phyloP scores from a whole-genome alignment of 441 rosid species.

The Lepidium campestre region DNA sequence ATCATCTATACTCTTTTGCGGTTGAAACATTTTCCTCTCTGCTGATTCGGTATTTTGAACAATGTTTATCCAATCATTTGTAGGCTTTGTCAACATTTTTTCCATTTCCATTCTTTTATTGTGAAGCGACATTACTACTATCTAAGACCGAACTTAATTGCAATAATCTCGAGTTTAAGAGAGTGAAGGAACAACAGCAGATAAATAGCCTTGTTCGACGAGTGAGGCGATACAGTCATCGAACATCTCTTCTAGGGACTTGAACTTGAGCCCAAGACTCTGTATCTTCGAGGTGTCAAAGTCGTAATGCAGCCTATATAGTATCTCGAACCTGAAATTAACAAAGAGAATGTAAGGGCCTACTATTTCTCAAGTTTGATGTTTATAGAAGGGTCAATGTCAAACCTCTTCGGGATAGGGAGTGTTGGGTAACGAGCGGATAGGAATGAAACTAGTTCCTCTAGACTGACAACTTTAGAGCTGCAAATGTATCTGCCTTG shows the following conservation, averaged over 20 bases:
- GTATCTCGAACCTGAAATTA: conserved; percentile 47
- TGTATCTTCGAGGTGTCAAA: conserved; percentile 52
- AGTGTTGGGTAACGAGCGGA: conserved; percentile 56
- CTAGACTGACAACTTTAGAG: conserved; percentile 46
- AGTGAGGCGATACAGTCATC: conserved; percentile 68
- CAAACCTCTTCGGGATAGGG: conserved; percentile 51
- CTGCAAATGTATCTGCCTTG: conserved; percentile 60
- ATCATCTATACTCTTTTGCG: background rate
- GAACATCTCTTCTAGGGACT: conserved; percentile 63
- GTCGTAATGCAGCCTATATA: conserved; percentile 51
- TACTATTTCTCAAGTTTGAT: background rate
- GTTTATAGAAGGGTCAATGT: background rate
- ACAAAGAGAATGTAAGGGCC: background rate
- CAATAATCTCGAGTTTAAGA: background rate
- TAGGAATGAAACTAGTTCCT: conserved; percentile 46
- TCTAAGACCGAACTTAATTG: background rate
- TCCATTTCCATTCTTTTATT: background rate
- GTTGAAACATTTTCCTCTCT: background rate
- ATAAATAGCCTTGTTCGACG: conserved; percentile 53
- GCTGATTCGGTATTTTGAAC: background rate
- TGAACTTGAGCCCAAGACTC: conserved; percentile 62
- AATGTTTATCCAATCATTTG: background rate
- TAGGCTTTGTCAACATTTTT: background rate
- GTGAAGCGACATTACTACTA: background rate
- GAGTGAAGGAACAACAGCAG: conserved; percentile 1